phyloP scores from a whole-genome alignment of 257 asterid species.

The Plectranthus barbatus region DNA sequence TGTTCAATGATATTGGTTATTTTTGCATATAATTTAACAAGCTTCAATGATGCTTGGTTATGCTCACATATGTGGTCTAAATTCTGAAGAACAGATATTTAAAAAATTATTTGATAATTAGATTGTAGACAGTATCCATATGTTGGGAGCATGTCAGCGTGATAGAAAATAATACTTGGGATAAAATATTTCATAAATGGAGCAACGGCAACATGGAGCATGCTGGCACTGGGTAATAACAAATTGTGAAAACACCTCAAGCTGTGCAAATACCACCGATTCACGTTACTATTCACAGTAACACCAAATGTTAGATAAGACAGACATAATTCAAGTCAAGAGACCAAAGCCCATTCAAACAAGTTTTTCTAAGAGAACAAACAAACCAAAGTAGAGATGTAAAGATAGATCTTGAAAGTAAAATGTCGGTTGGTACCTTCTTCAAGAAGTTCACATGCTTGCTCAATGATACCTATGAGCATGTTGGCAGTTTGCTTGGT shows the following conservation, averaged over 20 bases:
- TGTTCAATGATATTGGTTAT: neutral
- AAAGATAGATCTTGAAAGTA: conserved; percentile 10
- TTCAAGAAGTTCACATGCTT: conserved; percentile 74
- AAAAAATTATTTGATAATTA: neutral
- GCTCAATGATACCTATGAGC: conserved; percentile 73
- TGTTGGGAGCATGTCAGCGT: neutral
- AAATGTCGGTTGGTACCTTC: conserved; percentile 58
- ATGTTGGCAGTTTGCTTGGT: conserved; percentile 57
- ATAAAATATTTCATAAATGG: no score
- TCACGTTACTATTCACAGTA: neutral
- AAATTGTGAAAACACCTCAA: neutral
- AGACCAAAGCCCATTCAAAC: neutral
- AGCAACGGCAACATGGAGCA: neutral
- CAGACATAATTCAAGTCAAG: neutral
- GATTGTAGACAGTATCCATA: neutral
- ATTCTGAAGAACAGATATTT: neutral
- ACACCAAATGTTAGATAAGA: neutral
- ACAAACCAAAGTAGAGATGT: conserved; percentile 7
- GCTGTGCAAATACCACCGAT: neutral
- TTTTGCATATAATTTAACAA: neutral
- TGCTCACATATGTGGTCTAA: conserved; percentile 3
- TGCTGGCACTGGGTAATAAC: neutral
- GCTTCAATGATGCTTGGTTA: neutral
- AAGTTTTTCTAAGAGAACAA: neutral
- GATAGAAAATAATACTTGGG: neutral